These are phyloP conservation scores for Geosmithia putterillii DNA, from an alignment of 2,329 filamentous ascomycete species.

Conservation along the genomic window DNA sequence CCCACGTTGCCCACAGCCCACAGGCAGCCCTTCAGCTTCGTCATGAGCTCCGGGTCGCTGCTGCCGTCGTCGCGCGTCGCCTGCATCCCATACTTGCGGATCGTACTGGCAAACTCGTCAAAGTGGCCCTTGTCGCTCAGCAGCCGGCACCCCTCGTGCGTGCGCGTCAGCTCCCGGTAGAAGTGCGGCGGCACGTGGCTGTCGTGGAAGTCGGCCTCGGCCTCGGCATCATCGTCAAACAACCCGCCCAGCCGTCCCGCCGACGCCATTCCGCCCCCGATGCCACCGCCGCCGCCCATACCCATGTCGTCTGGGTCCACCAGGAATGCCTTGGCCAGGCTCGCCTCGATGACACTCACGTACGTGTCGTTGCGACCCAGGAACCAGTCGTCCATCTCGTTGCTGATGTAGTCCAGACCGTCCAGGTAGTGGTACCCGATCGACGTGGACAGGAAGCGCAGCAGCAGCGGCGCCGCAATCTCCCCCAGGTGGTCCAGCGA, in stretches of 20 bases:
- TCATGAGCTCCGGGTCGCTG: conserved; percentile 72
- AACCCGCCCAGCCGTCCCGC: conserved; percentile 45
- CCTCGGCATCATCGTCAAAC: conserved; percentile 35
- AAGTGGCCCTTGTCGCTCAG: conserved; percentile 92
- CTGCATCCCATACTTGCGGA: conserved; percentile 76
- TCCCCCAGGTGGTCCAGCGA: conserved; percentile 92
- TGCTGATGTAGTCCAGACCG: conserved; percentile 94
- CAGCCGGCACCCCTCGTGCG: conserved; percentile 80
- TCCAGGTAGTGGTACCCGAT: conserved; percentile 97
- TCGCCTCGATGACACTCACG: conserved; percentile 89
- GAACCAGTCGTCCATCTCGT: conserved; percentile 99
- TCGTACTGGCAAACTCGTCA: conserved; percentile 80
- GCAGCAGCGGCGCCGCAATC: conserved; percentile 82
- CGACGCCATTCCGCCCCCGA: no score
- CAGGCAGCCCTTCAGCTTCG: conserved; percentile 91
- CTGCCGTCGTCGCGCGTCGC: no score
- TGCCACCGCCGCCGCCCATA: not conserved
- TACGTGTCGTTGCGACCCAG: conserved; percentile 94
- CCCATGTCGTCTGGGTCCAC: conserved; percentile 42
- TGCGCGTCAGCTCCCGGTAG: conserved; percentile 88
- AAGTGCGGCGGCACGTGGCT: conserved; percentile 87
- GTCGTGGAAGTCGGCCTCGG: conserved; percentile 45
- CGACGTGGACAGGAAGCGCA: conserved; percentile 89
- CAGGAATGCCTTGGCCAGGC: conserved; percentile 74
- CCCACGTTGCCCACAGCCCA: conserved; percentile 98